Conservation (phyloP, 768 basidiomycete genomes). For the Naganishia kalamii region DNA sequence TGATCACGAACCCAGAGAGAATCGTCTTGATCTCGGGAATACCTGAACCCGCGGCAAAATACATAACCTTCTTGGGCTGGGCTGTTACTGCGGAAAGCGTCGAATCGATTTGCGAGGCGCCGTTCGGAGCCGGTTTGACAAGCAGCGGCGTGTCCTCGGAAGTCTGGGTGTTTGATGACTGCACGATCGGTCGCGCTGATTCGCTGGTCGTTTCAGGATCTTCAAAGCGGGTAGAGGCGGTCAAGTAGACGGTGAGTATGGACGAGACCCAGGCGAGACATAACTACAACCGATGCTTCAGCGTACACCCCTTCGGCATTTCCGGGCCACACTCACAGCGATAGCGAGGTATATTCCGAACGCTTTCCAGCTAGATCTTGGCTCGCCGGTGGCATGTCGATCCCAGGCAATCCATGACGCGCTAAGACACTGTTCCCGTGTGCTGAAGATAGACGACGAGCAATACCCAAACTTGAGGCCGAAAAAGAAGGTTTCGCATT, state of each 20-base stretch:
- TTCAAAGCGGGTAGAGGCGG: constrained; percentile 63
- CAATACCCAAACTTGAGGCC: constrained; percentile 92
- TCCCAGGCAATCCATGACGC: constrained; percentile 53
- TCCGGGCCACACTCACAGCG: neutral
- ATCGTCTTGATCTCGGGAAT: constrained; percentile 83
- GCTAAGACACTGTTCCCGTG: constrained; percentile 64
- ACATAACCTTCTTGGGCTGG: constrained; percentile 60
- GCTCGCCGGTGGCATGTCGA: constrained; percentile 53
- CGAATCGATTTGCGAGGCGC: neutral
- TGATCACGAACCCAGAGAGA: constrained; percentile 78
- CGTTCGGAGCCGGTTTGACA: neutral
- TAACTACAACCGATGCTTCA: constrained; percentile 58
- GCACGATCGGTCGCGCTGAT: neutral
- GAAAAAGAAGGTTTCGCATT: constrained; percentile 81
- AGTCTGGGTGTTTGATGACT: constrained; percentile 44
- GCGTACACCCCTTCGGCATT: no score
- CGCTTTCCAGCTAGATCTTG: constrained; percentile 47
- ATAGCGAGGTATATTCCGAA: neutral
- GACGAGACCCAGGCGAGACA: constrained; percentile 65
- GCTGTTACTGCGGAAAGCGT: neutral
- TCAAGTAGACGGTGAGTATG: constrained; percentile 75
- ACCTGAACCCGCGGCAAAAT: constrained; percentile 90
- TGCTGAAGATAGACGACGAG: constrained; percentile 59
- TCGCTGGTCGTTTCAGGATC: constrained; percentile 29
- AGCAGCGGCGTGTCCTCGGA: neutral